Evolutionary conservation across 106 monocot species (phyloP), one percentile per base, ranked within the genome.

Genomic region (Vanilla planifolia): DNA sequence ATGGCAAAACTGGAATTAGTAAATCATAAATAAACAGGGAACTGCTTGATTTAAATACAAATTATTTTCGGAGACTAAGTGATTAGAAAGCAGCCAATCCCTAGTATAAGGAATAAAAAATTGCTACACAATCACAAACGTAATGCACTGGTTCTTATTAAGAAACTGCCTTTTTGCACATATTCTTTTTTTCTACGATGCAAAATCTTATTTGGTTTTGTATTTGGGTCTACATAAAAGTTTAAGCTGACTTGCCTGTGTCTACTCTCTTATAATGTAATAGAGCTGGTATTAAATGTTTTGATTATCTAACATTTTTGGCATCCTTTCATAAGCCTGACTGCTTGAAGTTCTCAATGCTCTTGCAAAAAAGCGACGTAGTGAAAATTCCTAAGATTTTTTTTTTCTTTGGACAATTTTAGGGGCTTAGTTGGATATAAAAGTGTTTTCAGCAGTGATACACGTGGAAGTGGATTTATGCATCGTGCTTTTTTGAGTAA

Each of bases 381-480:
- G 51, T 26, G 51, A 51, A 51, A 0, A 28, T 28, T 11, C 8
- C 11, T 2, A 51, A 51, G 51, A 15, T 29, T 53, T 30, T 24
- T 40, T 40, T 45, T 20, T 17, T 45, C 20, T 7, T 3, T 43
- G 14, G 1, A 43, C 11, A 41, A 17, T 35, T 69, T 22, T 75
- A 96, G 96, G 75, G 98, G 98, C 21, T 69, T 98, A 50, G 98
- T 98, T 65, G 98, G 98, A 16, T 88, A 92, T 57, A 88, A 75
- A 82, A 85, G 88, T 63, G 92, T 98, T 13, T 98, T 98, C 58
- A 98, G 88, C 82, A 92, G 88, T 57, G 88, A 82, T 53, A 98
- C 98, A 34, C 88, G 85, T 71, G 98, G 98, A 29, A 88, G 88
- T 68, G 98, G 98, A 58, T 98, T 98, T 64, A 92, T 98, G 98